Base-by-base conservation (phyloP, 179 eudicot species). In the Amaranthus tricolor region DNA sequence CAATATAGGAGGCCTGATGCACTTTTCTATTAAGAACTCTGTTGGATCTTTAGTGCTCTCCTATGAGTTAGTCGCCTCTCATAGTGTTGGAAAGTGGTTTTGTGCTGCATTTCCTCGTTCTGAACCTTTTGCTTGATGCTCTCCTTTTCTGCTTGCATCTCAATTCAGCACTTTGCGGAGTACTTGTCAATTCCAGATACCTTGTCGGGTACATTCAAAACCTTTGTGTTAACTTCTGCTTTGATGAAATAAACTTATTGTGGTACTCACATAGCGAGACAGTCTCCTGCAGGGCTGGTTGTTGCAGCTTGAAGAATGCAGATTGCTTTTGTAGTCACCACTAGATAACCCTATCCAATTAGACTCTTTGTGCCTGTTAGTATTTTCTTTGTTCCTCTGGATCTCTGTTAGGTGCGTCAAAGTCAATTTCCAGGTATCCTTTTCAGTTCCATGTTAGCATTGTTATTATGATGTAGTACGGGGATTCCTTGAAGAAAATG, bases 1-100 rank as follows among this genome's bases (percentile, higher is more conserved):
- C 89, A 79, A 77, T 81, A 80, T 77, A 84, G 84, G 87, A 86
- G 90, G 88, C 79, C 84, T 83, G 74, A 89, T 91, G 96, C 89
- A 62, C 77, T 75, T 82, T 69, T 79, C 79, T 82, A 81, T 73
- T 88, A 85, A 89, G 84, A 80, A 80, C 77, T 80, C 82, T 81
- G 81, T 84, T 83, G 84, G 80, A 85, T 83, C 85, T 79, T 86
- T 83, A 75, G 88, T 82, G 84, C 85, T 78, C 87, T 77, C 83
- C 81, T 85, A 80, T 77, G 82, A 86, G 94, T 94, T 85, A 92
- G 93, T 74, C 47, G 12, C 21, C 31, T 45, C 52, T 49, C 48
- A 47, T 63, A n/a, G 17, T 74, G 43, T 68, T 68, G 16, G 50
- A 16, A 19, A 57, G 49, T 44, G 14, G 71, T 57, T 75, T 20